Base-by-base conservation (phyloP, 345 rosid species). In the Geranium brycei region DNA sequence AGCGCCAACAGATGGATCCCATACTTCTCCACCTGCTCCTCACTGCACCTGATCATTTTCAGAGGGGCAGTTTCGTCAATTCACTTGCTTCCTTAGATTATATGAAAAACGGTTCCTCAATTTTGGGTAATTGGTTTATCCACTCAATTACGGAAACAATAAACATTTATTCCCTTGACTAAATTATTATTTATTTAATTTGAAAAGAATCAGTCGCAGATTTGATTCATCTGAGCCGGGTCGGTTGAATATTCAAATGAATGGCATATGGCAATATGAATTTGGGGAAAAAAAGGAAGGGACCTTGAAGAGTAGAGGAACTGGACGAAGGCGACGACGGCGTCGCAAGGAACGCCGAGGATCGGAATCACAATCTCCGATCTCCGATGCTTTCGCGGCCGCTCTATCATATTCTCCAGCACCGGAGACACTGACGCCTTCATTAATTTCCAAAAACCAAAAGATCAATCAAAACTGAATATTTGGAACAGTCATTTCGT, bases 1-100 rank as follows among this genome's bases (percentile, higher is more conserved):
- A 92, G 80, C 1, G 86, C 83, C 65, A 92, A 69, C 15, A 89
- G 83, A 61, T 89, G 98, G 65, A 87, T 86, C n/a, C 98, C 93
- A 11, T 74, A 89, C 69, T 78, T 80, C 77, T 81, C 85, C 83
- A 84, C 66, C 64, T 87, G 78, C 67, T 80, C 86, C 56, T 83
- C 95, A 4, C 71, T 47, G 75, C 83, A 82, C 71, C 98, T 91
- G 66, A 61, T 12, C 66, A 72, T 62, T 32, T 15, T 47, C 15
- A 47, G 3, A 5, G 15, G 59, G 10, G 40, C 7, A 19, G 12
- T 1, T 2, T n/a, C 40, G 62, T 7, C 69, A 60, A 30, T 60
- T 60, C 38, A 57, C 15, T 47, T 6, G 15, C 10, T 8, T 10
- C 3, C 28, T 13, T 47, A 47, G 0, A 8, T 13, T 8, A 23